These are phyloP conservation scores for Linanthus parryae DNA, from an alignment of 148 eudicot genomes.

Conservation along the genomic window DNA sequence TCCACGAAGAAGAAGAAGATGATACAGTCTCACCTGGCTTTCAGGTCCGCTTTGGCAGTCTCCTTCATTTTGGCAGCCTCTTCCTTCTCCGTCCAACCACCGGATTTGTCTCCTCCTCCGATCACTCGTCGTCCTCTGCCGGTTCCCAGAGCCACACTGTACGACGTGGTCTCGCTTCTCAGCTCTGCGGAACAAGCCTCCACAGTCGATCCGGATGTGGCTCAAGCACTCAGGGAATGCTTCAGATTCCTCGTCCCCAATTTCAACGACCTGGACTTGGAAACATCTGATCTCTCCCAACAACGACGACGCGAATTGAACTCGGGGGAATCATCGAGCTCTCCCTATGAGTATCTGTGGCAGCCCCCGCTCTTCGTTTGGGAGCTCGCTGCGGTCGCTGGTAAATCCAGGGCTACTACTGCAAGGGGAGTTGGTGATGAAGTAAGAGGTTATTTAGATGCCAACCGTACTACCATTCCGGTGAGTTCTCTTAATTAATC, in stretches of 20 bases:
- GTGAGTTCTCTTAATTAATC: too few relatives aligned
- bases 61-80: too few relatives aligned
- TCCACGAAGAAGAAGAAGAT: too few relatives aligned
- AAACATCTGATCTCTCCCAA: too few relatives aligned
- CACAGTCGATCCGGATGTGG: constrained; percentile 29
- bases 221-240: constrained; percentile 54
- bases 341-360: constrained; percentile 60
- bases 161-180: constrained; percentile 67
- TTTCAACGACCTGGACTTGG: background rate
- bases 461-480: too few relatives aligned
- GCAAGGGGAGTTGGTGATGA: too few relatives aligned
- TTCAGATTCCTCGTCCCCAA: constrained; percentile 76
- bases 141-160: constrained; percentile 47
- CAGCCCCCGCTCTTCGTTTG: constrained; percentile 65
- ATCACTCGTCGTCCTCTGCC: constrained; percentile 18
- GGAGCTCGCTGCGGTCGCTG: constrained; percentile 74
- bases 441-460: too few relatives aligned
- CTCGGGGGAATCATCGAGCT: too few relatives aligned
- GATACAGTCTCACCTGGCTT: too few relatives aligned
- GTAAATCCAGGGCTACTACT: constrained; percentile 86
- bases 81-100: too few relatives aligned
- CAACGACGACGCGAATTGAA: constrained; percentile 19
- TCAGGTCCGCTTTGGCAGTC: too few relatives aligned
- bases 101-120: too few relatives aligned
- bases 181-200: constrained; percentile 49